Percentiles rank a stretch among this genome's conserved stretches.
These are phyloP conservation scores for Metschnikowia bowlesiae DNA, from an alignment of 805 yeast species.

Conservation along the genomic window DNA sequence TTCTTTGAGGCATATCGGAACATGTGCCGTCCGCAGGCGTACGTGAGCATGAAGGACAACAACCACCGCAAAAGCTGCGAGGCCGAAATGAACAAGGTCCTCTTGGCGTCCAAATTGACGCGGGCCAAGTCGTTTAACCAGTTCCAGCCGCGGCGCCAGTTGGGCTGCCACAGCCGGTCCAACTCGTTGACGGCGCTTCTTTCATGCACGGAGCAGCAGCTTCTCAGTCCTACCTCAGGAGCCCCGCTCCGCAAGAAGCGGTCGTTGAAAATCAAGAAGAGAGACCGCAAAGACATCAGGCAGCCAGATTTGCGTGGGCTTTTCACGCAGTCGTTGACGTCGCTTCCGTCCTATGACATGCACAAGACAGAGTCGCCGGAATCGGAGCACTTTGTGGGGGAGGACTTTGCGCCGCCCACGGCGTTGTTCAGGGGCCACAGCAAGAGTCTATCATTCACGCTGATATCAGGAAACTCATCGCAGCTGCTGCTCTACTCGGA, in stretches of 20 bases:
- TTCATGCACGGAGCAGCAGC: slow-evolving; percentile 6
- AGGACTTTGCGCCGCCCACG: slow-evolving; percentile 18
- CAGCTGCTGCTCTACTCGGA: slow-evolving; percentile 28
- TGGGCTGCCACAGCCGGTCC: slow-evolving; percentile 13
- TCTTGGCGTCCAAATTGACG: slow-evolving; percentile 39
- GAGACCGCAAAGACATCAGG: slow-evolving; percentile 7
- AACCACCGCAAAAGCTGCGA: slow-evolving; percentile 39
- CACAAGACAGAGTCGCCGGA: slow-evolving; percentile 8
- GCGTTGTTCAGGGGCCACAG: slow-evolving; percentile 15
- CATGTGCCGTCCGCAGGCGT: slow-evolving; percentile 71
- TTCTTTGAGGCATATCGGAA: slow-evolving; percentile 59
- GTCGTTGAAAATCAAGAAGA: slow-evolving; percentile 14
- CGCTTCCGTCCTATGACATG: slow-evolving; percentile 5
- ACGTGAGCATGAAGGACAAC: slow-evolving; percentile 73
- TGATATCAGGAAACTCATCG: slow-evolving; percentile 28
- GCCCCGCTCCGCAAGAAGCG: slow-evolving; percentile 11
- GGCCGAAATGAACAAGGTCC: slow-evolving; percentile 42
- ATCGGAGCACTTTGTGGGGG: slow-evolving; percentile 9
- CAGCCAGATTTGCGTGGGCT: not conserved
- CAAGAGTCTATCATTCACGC: slow-evolving; percentile 15
- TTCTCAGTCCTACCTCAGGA: slow-evolving; percentile 3
- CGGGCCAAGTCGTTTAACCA: slow-evolving; percentile 36
- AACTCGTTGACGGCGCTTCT: slow-evolving; percentile 14
- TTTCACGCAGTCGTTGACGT: slow-evolving; percentile 12
- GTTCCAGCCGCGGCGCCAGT: slow-evolving; percentile 15